Evolutionary conservation across 2,329 filamentous ascomycete species (phyloP).

Genomic region (Chaetomiaceae sp.): DNA sequence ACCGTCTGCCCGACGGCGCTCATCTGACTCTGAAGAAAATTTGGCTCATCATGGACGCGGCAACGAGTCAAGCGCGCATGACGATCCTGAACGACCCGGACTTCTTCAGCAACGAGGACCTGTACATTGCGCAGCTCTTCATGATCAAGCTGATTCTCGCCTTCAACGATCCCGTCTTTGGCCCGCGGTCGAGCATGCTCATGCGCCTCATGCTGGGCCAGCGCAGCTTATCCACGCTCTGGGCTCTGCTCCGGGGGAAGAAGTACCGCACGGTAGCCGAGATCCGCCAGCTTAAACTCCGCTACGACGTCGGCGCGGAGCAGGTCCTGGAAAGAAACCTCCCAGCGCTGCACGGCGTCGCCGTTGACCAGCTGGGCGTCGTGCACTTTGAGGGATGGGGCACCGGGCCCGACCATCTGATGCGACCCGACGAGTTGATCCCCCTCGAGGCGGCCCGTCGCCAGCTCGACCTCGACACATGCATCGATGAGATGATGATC

Average conservation of each 20-base stretch:
- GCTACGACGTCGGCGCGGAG: conserved; percentile 48
- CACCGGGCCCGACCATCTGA: conserved; percentile 40
- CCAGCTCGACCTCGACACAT: conserved; percentile 48
- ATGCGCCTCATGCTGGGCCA: conserved; percentile 59
- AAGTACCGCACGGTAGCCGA: conserved; percentile 47
- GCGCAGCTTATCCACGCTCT: conserved; percentile 51
- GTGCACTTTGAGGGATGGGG: conserved; percentile 57
- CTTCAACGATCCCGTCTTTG: conserved; percentile 60
- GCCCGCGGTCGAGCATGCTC: conserved; percentile 46
- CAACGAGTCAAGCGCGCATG: conserved; percentile 52
- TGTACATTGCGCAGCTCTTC: conserved; percentile 61
- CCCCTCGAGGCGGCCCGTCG: conserved; percentile 52
- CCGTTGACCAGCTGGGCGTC: conserved; percentile 47
- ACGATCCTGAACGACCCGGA: conserved; percentile 48
- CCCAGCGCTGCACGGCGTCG: conserved; percentile 47
- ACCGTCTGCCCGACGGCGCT: conserved; percentile 49
- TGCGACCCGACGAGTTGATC: conserved; percentile 56
- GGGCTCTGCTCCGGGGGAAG: conserved; percentile 55
- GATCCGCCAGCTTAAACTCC: conserved; percentile 52
- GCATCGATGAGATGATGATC: conserved; percentile 53
- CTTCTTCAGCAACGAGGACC: conserved; percentile 55
- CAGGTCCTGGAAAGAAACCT: conserved; percentile 25
- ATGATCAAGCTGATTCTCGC: conserved; percentile 68
- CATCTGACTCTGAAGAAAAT: conserved; percentile 55
- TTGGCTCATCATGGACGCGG: conserved; percentile 69